Conservation (phyloP, 805 yeast species). For the Naumovozyma castellii region DNA sequence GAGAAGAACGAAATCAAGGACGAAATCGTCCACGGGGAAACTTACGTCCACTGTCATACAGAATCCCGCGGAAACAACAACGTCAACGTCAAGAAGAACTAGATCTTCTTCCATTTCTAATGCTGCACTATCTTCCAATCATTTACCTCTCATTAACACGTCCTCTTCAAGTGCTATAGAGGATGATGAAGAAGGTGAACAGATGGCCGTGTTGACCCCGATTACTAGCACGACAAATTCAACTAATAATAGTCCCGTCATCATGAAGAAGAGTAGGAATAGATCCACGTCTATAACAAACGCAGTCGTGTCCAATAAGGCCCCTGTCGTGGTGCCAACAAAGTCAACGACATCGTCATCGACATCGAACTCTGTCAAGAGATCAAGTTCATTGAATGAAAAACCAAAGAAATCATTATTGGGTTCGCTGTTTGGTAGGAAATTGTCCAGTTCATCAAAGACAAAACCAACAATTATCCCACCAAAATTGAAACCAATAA, state of each 20-base stretch:
- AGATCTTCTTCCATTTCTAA: conserved; percentile 17
- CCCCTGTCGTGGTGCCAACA: neutral
- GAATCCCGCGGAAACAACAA: too few species aligned
- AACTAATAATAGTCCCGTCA: neutral
- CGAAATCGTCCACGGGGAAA: too few species aligned
- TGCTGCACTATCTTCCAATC: conserved; percentile 9
- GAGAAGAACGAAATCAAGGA: conserved; percentile 24
- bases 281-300: conserved; percentile 4
- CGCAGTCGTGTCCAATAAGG: conserved; percentile 1
- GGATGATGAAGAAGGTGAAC: neutral
- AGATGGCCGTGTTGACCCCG: neutral
- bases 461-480: conserved; percentile 3
- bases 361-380: conserved; percentile 5
- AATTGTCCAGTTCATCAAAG: conserved; percentile 4
- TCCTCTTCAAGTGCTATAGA: neutral
- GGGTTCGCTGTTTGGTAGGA: conserved; percentile 23
- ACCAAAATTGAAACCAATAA: conserved; percentile 4
- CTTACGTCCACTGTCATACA: too few species aligned
- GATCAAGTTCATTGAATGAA: conserved; percentile 16
- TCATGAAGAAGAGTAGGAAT: neutral
- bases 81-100: conserved; percentile 7
- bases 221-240: neutral
- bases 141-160: neutral
- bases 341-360: neutral
- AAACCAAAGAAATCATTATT: conserved; percentile 20